Evolutionary conservation across 768 basidiomycete species (phyloP).

Genomic region (Pleurotus tuoliensis): DNA sequence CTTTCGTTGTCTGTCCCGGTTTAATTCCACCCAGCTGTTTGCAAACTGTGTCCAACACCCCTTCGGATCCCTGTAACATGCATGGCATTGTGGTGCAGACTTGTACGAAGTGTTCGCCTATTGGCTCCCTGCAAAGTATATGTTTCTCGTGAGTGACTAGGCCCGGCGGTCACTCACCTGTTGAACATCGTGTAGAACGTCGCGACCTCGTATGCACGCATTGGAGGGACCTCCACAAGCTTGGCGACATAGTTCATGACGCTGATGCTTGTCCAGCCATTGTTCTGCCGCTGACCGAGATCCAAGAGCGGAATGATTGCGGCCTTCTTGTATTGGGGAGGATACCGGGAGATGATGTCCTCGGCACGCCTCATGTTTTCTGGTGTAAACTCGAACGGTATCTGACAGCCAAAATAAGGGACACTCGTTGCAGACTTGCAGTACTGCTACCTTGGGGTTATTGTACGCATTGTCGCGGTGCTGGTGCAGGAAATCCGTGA

Average conservation of each 20-base stretch:
- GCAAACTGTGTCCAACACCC: constrained; percentile 83
- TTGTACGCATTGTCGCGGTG: constrained; percentile 95
- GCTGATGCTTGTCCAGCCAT: constrained; percentile 96
- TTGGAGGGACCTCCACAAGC: constrained; percentile 89
- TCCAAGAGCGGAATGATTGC: constrained; percentile 96
- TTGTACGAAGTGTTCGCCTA: constrained; percentile 92
- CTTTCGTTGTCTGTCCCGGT: constrained; percentile 89
- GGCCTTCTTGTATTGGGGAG: constrained; percentile 97
- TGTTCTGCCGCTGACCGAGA: constrained; percentile 95
- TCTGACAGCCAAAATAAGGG: constrained; percentile 41
- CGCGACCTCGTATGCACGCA: constrained; percentile 99
- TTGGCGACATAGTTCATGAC: constrained; percentile 99
- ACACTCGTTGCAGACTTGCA: background rate
- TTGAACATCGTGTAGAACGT: constrained; percentile 99
- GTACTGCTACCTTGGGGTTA: constrained; percentile 69
- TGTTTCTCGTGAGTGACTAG: background rate
- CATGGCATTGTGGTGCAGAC: constrained; percentile 99
- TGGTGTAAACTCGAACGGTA: constrained; percentile 80
- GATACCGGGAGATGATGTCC: constrained; percentile 91
- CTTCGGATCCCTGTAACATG: constrained; percentile 89
- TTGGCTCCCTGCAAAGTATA: constrained; percentile 66
- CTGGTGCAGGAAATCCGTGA: constrained; percentile 36
- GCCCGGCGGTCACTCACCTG: constrained; percentile 49
- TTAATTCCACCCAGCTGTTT: constrained; percentile 78
- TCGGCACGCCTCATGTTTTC: constrained; percentile 84